Base-by-base conservation (phyloP, 371 early-diverging fungal species). In the Mortierella sp. region DNA sequence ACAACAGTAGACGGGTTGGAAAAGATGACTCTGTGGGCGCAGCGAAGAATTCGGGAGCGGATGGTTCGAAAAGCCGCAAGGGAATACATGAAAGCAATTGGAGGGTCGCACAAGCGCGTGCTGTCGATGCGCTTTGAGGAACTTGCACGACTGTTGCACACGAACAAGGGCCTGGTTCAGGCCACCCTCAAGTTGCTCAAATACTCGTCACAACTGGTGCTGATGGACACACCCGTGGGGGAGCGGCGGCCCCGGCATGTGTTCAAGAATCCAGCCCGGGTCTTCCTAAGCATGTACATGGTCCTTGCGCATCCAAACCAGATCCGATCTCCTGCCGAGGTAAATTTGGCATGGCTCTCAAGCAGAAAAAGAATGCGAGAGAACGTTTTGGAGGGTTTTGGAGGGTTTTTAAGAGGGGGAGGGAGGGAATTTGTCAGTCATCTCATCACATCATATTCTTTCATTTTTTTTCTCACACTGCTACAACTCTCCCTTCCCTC, bases 221-320 rank as follows among this genome's bases (percentile, higher is more conserved):
- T 59, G 49, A 56, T 66, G 53, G 50, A 58, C 28, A 27, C 21
- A 1, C 28, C 38, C 16, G 26, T 1, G 26, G 28, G 34, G 16
- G 23, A 24, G 27, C 47, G 14, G 31, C 27, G 38, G 28, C n/a
- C 42, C 19, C 41, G 30, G 54, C 58, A 50, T 14, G 45, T 26
- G 19, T 31, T 50, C 46, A 58, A 59, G 46, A 58, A 62, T 16
- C 64, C 73, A 3, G 76, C 65, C 16, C 64, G 76, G 19, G 69
- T 74, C 10, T 65, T 74, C 49, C 52, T 74, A 42, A 74, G 76
- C 49, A 57, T 64, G 65, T 74, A 64, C 48, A 68, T 74, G 69
- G 66, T 74, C 8, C 54, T 74, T 24, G 69, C 69, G 7, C 69
- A 74, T 24, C 76, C 76, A 5, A 50, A 23, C 21, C 53, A 69